phyloP scores from a whole-genome alignment of 2,329 filamentous ascomycete genomes.

The Pseudopithomyces chartarum region DNA sequence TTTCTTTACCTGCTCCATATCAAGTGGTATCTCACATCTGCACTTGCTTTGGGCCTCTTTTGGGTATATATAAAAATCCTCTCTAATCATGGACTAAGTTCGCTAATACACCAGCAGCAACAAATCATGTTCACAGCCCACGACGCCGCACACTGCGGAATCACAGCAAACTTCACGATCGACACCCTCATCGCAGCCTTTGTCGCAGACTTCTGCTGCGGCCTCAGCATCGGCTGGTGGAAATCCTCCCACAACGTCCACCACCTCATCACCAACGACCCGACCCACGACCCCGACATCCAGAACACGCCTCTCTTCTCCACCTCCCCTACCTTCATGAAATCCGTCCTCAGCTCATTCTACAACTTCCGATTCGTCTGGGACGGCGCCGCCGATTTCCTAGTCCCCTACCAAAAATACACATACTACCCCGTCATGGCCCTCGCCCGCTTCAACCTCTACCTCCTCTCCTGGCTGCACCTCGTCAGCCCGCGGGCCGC shows the following conservation, averaged over 20 bases:
- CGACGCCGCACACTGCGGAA: slow-evolving; percentile 67
- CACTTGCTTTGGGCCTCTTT: slow-evolving; percentile 64
- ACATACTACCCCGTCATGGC: slow-evolving; percentile 82
- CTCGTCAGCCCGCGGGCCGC: slow-evolving; percentile 73
- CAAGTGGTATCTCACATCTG: slow-evolving; percentile 63
- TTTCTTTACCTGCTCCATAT: slow-evolving; percentile 55
- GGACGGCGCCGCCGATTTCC: slow-evolving; percentile 71
- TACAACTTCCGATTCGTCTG: slow-evolving; percentile 82
- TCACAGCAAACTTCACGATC: slow-evolving; percentile 62
- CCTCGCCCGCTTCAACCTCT: slow-evolving; percentile 87
- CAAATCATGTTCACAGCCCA: slow-evolving; percentile 73
- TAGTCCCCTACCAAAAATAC: slow-evolving; percentile 77
- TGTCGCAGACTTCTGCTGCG: slow-evolving; percentile 68
- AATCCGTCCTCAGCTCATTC: slow-evolving; percentile 75
- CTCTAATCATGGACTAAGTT: background rate
- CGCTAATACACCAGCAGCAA: slow-evolving; percentile 50
- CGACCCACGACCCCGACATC: slow-evolving; percentile 51
- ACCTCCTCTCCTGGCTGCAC: slow-evolving; percentile 79
- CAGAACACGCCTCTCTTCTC: slow-evolving; percentile 83
- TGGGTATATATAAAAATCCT: slow-evolving; percentile 53
- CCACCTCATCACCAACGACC: slow-evolving; percentile 68
- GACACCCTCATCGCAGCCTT: slow-evolving; percentile 68
- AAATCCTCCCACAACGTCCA: slow-evolving; percentile 73
- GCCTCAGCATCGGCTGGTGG: slow-evolving; percentile 71
- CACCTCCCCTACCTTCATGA: slow-evolving; percentile 79